Evolutionary conservation across 2,329 filamentous ascomycete species (phyloP).

Genomic region (Arthrobotrys conoides): DNA sequence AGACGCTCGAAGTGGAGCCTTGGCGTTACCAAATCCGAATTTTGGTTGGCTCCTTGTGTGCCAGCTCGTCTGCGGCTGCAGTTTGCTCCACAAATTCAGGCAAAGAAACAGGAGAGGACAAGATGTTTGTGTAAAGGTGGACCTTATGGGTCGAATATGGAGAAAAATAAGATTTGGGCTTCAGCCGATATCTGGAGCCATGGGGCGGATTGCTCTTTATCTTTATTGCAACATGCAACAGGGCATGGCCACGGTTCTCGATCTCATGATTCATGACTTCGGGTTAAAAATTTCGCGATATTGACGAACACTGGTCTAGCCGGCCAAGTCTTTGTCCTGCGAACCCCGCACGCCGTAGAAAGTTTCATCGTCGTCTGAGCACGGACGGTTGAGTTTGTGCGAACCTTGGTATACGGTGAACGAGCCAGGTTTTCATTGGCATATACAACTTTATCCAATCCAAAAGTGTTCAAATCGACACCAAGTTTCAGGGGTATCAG

Average conservation of each 20-base stretch:
- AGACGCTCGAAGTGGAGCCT: constrained; percentile 36
- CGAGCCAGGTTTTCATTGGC: constrained; percentile 12
- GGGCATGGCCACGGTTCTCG: background rate
- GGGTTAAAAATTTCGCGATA: constrained; percentile 29
- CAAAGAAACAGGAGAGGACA: constrained; percentile 12
- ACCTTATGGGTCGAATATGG: background rate
- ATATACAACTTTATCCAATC: constrained; percentile 23
- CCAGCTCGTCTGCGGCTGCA: constrained; percentile 21
- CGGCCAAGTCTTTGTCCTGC: constrained; percentile 30
- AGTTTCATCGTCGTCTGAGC: constrained; percentile 54
- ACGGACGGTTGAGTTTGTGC: constrained; percentile 23
- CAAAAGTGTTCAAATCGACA: background rate
- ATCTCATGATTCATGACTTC: background rate
- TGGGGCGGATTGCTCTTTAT: constrained; percentile 23
- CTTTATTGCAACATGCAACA: constrained; percentile 1
- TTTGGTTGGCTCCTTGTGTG: constrained; percentile 8
- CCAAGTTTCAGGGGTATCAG: constrained; percentile 45
- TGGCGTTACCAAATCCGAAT: constrained; percentile 19
- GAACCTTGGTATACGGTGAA: constrained; percentile 28
- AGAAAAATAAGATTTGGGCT: constrained; percentile 7
- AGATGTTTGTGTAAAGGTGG: constrained; percentile 1
- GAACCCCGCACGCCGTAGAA: constrained; percentile 31
- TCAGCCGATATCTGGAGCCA: background rate
- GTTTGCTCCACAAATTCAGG: constrained; percentile 3
- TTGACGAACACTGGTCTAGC: constrained; percentile 3